Base-by-base conservation (phyloP, 148 eudicot species). In the Suaeda aralocaspica region DNA sequence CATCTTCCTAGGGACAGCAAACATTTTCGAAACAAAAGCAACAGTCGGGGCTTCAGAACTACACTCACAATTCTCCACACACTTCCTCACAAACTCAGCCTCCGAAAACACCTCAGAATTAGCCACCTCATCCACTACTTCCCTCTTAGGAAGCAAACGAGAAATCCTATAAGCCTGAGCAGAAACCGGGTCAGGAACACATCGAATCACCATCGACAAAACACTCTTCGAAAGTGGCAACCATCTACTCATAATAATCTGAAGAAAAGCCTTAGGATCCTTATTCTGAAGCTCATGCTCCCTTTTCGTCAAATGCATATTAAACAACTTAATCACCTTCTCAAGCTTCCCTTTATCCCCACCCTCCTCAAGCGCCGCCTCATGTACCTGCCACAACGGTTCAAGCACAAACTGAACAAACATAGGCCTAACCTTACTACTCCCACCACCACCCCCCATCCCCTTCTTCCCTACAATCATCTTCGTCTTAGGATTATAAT, bases 11-110 rank as follows among this genome's bases (percentile, higher is more conserved):
- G 96, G 91, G 46, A 94, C 77, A 39, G 98, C 97, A 86, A 94
- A 91, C 92, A 91, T 94, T 76, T 94, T 94, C n/a, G 97, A 84
- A 2, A 91, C 98, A 82, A 91, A 94, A 15, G 89, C 98, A 69
- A 94, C 85, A 81, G 88, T 83, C 0, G 97, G 97, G 31, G 91
- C 91, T 68, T 83, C 85, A 42, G 89, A 82, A 50, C 85, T 74
- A 22, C 85, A 79, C 82, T 89, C 88, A 76, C 97, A 94, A 41
- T 49, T 66, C 84, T 94, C 98, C 19, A 91, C 92, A 68, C 89
- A 83, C 67, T 78, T 91, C 73, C 98, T 85, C 34, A 84, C 92
- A 22, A 69, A 63, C 72, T 90, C 98, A 19, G 89, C 92, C 77
- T 87, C 89, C 1, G 82, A 71, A 80, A 88, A 74, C 69, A 81